Evolutionary conservation across 139 green algal species (phyloP).

Genomic region (Edaphochlamys debaryana): DNA sequence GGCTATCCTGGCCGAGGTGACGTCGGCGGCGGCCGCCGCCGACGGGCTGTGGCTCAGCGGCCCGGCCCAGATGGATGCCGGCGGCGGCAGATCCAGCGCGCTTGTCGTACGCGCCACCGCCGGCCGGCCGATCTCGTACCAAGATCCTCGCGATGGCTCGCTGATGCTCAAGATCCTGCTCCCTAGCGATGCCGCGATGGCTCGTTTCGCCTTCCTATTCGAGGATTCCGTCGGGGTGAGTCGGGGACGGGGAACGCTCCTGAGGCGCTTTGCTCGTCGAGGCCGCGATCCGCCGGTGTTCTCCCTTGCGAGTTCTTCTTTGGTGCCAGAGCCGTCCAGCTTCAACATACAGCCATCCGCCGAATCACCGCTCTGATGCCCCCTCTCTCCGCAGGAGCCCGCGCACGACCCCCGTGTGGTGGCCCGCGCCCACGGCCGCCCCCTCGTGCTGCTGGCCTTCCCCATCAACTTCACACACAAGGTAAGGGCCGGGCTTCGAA

Average conservation of each 20-base stretch:
- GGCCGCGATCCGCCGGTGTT: too few species aligned
- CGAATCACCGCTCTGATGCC: too few species aligned
- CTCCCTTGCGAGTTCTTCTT: too few species aligned
- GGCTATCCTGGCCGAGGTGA: too few species aligned
- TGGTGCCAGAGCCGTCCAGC: too few species aligned
- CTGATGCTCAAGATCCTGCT: not conserved
- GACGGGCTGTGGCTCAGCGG: too few species aligned
- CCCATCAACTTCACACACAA: constrained; percentile 25
- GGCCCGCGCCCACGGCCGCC: not conserved
- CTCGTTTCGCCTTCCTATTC: not conserved
- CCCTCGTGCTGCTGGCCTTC: not conserved
- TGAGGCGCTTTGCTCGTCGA: not conserved
- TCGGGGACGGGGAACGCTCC: not conserved
- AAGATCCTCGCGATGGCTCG: not conserved
- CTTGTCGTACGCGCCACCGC: too few species aligned
- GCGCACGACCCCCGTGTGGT: not conserved
- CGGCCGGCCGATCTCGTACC: too few species aligned
- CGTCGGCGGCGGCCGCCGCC: too few species aligned
- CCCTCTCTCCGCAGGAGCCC: not conserved
- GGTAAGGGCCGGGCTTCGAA: not conserved
- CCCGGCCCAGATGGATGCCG: too few species aligned
- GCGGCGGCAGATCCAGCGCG: too few species aligned
- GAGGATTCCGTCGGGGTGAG: constrained; percentile 1
- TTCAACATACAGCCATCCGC: too few species aligned
- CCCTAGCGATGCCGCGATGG: not conserved